Conservation (phyloP, 2,329 filamentous ascomycete genomes). For the Cytospora chrysosperma region DNA sequence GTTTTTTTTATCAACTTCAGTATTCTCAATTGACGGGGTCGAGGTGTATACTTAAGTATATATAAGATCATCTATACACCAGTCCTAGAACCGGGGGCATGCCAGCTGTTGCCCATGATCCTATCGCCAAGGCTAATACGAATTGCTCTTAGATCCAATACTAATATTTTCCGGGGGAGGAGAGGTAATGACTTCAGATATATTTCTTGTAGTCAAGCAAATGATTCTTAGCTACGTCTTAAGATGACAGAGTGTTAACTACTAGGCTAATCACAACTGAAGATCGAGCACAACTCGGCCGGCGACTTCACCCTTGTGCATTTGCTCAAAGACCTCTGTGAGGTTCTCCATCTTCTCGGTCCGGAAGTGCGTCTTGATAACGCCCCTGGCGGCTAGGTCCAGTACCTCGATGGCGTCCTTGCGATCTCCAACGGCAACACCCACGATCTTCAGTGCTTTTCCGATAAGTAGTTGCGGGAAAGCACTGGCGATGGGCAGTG, state of each 20-base stretch:
- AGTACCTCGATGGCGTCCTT: constrained; percentile 40
- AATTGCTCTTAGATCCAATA: too few relatives aligned
- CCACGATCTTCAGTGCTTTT: constrained; percentile 46
- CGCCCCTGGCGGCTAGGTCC: constrained; percentile 25
- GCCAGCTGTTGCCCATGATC: too few relatives aligned
- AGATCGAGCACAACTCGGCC: constrained; percentile 28
- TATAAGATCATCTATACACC: too few relatives aligned
- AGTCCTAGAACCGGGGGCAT: too few relatives aligned
- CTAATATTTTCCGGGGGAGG: too few relatives aligned
- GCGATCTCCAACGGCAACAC: constrained; percentile 50
- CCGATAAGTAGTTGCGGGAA: constrained; percentile 42
- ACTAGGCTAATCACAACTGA: not conserved
- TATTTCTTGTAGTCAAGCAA: not conserved
- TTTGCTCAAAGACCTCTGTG: constrained; percentile 26
- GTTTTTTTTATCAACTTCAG: too few relatives aligned
- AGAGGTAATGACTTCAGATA: too few relatives aligned
- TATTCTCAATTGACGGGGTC: too few relatives aligned
- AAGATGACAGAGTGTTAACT: not conserved
- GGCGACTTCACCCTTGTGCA: constrained; percentile 26
- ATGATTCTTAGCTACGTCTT: not conserved
- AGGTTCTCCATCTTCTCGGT: constrained; percentile 27
- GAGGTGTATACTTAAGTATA: too few relatives aligned
- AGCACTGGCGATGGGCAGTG: constrained; percentile 43
- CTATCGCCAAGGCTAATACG: too few relatives aligned
- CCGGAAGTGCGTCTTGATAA: constrained; percentile 28